These are phyloP conservation scores for Neocallimastix lanati DNA, from an alignment of 192 early-diverging fungal genomes.

Conservation along the genomic window DNA sequence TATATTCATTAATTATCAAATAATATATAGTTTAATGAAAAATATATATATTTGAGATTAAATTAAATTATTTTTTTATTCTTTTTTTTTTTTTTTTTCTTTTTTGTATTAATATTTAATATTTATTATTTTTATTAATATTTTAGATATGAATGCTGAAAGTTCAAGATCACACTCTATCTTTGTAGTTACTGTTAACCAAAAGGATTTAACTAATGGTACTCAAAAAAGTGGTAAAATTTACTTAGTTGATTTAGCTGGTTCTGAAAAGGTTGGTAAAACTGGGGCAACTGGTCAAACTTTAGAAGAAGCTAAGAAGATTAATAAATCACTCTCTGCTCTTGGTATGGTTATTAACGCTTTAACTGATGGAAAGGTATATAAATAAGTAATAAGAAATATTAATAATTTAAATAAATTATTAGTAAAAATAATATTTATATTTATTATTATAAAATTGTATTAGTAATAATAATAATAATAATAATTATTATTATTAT, in stretches of 20 bases:
- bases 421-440: neutral
- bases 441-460: neutral
- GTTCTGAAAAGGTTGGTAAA: slow-evolving; percentile 94
- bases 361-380: slow-evolving; percentile 89
- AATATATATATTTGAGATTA: too few relatives aligned
- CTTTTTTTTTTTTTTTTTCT: too few relatives aligned
- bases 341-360: slow-evolving; percentile 99
- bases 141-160: slow-evolving; percentile 96
- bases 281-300: slow-evolving; percentile 97
- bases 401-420: too few relatives aligned
- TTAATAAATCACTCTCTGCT: slow-evolving; percentile 94
- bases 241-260: slow-evolving; percentile 94
- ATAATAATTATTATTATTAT: too few relatives aligned
- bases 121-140: too few relatives aligned
- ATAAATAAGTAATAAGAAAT: too few relatives aligned
- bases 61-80: too few relatives aligned
- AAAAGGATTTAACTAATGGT: slow-evolving; percentile 82
- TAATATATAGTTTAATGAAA: too few relatives aligned
- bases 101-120: too few relatives aligned
- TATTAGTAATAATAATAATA: too few relatives aligned
- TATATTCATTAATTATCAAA: neutral
- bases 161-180: slow-evolving; percentile 96
- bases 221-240: slow-evolving; percentile 78
- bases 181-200: slow-evolving; percentile 85
- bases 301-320: slow-evolving; percentile 98